These are phyloP conservation scores for Tuber brumale DNA, from an alignment of 495 filamentous ascomycete species.

Conservation along the genomic window DNA sequence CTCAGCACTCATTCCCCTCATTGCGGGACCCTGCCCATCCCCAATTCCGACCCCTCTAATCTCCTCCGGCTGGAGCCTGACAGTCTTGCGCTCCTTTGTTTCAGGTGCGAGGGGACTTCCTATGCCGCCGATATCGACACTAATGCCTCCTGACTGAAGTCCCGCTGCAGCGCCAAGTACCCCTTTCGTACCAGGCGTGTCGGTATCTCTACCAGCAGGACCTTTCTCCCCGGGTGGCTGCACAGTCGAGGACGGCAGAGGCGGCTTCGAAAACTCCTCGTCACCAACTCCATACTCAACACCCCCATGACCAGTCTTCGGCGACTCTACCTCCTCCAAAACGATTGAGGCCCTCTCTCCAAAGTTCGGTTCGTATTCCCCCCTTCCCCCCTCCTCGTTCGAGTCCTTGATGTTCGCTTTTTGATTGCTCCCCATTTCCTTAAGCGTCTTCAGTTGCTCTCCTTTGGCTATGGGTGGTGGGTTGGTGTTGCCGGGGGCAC, in stretches of 20 bases:
- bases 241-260: not conserved
- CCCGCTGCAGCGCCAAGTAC: not conserved
- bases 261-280: not conserved
- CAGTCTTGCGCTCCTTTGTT: slow-evolving; percentile 4
- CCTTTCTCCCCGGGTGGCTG: not conserved
- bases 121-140: not conserved
- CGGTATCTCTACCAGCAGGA: not conserved
- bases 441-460: not conserved
- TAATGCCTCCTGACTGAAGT: not conserved
- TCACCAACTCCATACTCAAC: not conserved
- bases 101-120: slow-evolving; percentile 2
- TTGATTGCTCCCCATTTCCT: not conserved
- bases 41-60: not conserved
- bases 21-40: not conserved
- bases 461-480: not conserved
- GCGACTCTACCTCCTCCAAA: not conserved
- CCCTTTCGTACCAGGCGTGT: not conserved
- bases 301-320: not conserved
- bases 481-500: not conserved
- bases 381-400: not conserved
- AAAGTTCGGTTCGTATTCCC: not conserved
- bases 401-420: not conserved
- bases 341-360: not conserved
- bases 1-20: not conserved
- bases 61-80: slow-evolving; percentile 9